Evolutionary conservation across 108 stramenopile genomes (phyloP), one percentile per base, ranked within the genome.

Genomic region (Conticribra weissflogii): DNA sequence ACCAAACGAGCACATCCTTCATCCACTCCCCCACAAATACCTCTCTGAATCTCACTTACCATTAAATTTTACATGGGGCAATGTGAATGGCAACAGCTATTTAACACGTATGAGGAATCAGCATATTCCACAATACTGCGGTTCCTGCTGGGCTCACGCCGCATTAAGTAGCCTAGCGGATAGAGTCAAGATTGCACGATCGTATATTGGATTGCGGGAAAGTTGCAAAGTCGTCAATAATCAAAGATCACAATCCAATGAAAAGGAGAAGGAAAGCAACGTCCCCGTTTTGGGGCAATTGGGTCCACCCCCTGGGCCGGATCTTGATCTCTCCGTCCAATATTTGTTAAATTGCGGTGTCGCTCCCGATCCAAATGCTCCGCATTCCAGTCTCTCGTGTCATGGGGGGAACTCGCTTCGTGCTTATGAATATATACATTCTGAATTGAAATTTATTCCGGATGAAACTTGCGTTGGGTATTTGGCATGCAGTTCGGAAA

Each of bases 401-500:
- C 81, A 81, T 33, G 91, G 91, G 34, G 91, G 91, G 8, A 83
- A 79, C 24, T 61, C 81, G 12, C 61, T 85, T 18, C 63, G 79
- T 21, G 88, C 87, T 0, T 92, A 85, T 54, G 81, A 89, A 67
- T 89, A 88, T 55, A 85, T 89, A 33, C 53, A 88, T 30, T 45
- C 25, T 14, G 66, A 55, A 5, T 66, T 48, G 78, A 78, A 53
- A 14, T 85, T 72, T 45, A 71, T 92, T 17, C 88, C 91, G 1
- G 88, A 86, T 66, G 93, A 95, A 36, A 85, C 92, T 27, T 97
- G 95, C 66, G 58, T 81, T 63, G 78, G 83, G 22, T 97, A 97
- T 74, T 48, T 92, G 25, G 95, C 96, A 3, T 96, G 96, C 56
- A 83, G 81, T 17, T 36, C 68, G n/a, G 93, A 95, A 50, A 89